Evolutionary conservation across 371 early-diverging fungal genomes (phyloP).

Genomic region (Mortierella sp.): DNA sequence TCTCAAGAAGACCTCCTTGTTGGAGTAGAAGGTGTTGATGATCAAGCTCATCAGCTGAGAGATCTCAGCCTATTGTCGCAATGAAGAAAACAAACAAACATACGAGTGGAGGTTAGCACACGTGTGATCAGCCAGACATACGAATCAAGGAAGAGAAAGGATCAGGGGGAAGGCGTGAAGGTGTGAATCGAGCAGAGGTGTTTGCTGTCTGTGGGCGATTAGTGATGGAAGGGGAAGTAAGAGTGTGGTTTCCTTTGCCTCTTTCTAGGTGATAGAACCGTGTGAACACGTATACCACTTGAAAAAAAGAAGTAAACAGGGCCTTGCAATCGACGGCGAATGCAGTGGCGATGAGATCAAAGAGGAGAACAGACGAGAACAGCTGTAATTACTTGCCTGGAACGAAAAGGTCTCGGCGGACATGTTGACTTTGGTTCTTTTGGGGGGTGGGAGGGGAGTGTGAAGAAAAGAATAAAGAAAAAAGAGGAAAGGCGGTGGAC

Average conservation of each 20-base stretch:
- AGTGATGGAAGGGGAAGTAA: not conserved
- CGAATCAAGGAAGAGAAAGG: not conserved
- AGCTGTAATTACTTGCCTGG: constrained; percentile 23
- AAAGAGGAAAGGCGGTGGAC: not conserved
- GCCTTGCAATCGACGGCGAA: not conserved
- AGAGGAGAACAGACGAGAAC: not conserved
- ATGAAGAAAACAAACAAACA: not conserved
- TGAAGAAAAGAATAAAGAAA: constrained; percentile 25
- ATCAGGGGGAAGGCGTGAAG: not conserved
- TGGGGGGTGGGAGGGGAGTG: constrained; percentile 14
- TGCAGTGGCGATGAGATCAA: not conserved
- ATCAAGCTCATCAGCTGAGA: constrained; percentile 96
- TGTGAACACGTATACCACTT: not conserved
- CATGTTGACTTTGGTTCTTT: constrained; percentile 21
- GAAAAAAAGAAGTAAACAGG: not conserved
- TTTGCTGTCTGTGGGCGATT: not conserved
- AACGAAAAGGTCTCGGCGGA: constrained; percentile 40
- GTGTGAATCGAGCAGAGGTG: not conserved
- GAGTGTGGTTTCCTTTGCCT: not conserved
- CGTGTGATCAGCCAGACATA: not conserved
- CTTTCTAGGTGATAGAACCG: not conserved
- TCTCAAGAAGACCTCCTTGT: constrained; percentile 97
- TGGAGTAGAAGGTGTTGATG: constrained; percentile 91
- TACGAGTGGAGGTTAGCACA: not conserved
- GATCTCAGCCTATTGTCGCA: constrained; percentile 86